These are phyloP conservation scores for Starmera caribaea DNA, from an alignment of 805 yeast species.

Conservation along the genomic window DNA sequence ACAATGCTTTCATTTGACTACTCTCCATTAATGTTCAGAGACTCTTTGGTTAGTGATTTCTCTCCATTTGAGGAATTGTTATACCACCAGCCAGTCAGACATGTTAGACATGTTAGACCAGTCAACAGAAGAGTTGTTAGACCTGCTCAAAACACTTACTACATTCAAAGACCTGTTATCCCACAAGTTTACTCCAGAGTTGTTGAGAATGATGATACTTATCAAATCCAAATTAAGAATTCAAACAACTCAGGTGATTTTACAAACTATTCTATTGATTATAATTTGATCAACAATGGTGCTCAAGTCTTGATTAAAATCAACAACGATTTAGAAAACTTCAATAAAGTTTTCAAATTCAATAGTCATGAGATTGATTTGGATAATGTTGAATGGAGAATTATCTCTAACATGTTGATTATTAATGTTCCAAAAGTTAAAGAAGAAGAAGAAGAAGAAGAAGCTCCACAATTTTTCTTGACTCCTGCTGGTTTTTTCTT, in stretches of 20 bases:
- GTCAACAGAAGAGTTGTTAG: background rate
- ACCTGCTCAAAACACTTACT: background rate
- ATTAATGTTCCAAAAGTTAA: slow-evolving; percentile 10
- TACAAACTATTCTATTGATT: slow-evolving; percentile 9
- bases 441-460: background rate
- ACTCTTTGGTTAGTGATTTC: background rate
- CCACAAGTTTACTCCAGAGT: slow-evolving; percentile 4
- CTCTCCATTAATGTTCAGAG: background rate
- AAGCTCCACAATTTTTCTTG: too few relatives aligned
- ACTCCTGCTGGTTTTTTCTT: too few relatives aligned
- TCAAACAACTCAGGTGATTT: slow-evolving; percentile 6
- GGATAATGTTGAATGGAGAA: slow-evolving; percentile 9
- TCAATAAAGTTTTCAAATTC: slow-evolving; percentile 10
- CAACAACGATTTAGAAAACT: slow-evolving; percentile 9
- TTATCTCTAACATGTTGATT: slow-evolving; percentile 3
- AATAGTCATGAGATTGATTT: slow-evolving; percentile 6
- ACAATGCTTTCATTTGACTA: slow-evolving; percentile 1
- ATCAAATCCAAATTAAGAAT: slow-evolving; percentile 10
- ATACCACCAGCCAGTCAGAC: background rate
- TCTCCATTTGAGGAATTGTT: background rate
- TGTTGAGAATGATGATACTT: slow-evolving; percentile 1
- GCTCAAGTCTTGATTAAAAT: background rate
- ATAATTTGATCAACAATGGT: slow-evolving; percentile 4
- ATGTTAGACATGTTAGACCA: background rate
- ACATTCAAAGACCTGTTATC: too few relatives aligned